phyloP scores from a whole-genome alignment of 805 yeast genomes.

The Saturnispora serradocipensis region DNA sequence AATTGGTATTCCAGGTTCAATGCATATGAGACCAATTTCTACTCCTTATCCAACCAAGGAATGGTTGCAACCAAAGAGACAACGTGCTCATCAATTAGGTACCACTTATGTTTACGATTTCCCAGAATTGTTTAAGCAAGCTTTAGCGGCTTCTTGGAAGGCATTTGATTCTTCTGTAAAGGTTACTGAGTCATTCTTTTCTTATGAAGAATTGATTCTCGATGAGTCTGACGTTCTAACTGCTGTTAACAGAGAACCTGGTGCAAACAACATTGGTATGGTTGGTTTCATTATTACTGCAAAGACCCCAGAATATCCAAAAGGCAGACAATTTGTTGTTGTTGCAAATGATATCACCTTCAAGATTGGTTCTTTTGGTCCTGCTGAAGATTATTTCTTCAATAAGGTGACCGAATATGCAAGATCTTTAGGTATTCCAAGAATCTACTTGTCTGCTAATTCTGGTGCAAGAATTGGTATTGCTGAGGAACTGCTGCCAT shows the following conservation, averaged over 20 bases:
- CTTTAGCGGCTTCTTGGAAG: slow-evolving; percentile 79
- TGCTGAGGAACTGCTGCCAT: slow-evolving; percentile 90
- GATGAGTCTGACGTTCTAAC: slow-evolving; percentile 76
- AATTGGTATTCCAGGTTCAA: slow-evolving; percentile 87
- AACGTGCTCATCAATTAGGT: slow-evolving; percentile 96
- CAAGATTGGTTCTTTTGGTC: slow-evolving; percentile 98
- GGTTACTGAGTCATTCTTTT: slow-evolving; percentile 69
- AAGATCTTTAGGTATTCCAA: slow-evolving; percentile 83
- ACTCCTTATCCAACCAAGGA: slow-evolving; percentile 98
- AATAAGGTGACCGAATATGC: slow-evolving; percentile 89
- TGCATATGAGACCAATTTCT: slow-evolving; percentile 93
- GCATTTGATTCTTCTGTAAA: slow-evolving; percentile 44
- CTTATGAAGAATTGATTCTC: slow-evolving; percentile 70
- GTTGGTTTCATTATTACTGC: slow-evolving; percentile 88
- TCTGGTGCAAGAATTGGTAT: slow-evolving; percentile 99
- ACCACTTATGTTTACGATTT: slow-evolving; percentile 97
- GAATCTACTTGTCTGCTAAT: slow-evolving; percentile 93
- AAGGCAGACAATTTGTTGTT: slow-evolving; percentile 86
- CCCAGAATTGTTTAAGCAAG: slow-evolving; percentile 97
- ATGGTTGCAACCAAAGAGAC: slow-evolving; percentile 96
- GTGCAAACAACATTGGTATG: slow-evolving; percentile 95
- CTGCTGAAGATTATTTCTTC: slow-evolving; percentile 88
- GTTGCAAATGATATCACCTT: slow-evolving; percentile 96
- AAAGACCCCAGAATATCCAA: slow-evolving; percentile 94
- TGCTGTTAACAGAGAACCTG: slow-evolving; percentile 91